These are phyloP conservation scores for Isatis tinctoria DNA, from an alignment of 345 rosid genomes.

Conservation along the genomic window DNA sequence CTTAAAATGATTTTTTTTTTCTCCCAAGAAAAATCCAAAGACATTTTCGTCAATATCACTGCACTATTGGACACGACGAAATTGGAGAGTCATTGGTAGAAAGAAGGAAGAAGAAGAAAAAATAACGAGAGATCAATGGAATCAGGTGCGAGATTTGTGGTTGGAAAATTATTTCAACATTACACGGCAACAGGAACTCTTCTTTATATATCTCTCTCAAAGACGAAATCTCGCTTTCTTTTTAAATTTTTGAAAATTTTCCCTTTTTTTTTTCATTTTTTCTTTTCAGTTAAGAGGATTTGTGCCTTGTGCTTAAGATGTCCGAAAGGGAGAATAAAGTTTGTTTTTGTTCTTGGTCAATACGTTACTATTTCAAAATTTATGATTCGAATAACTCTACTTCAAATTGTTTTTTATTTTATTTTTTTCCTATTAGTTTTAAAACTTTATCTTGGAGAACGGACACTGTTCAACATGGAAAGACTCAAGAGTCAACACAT, in stretches of 20 bases:
- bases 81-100: neutral
- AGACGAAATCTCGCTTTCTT: neutral
- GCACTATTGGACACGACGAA: constrained; percentile 11
- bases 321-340: constrained; percentile 17
- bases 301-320: constrained; percentile 17
- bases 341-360: neutral
- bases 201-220: neutral
- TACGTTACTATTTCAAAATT: constrained; percentile 2
- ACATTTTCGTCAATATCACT: neutral
- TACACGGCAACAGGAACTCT: constrained; percentile 10
- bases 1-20: neutral
- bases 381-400: constrained; percentile 6
- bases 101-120: neutral
- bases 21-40: neutral
- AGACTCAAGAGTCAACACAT: constrained; percentile 23
- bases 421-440: too few relatives aligned
- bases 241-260: neutral
- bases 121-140: neutral
- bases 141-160: constrained; percentile 34
- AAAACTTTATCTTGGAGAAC: constrained; percentile 11
- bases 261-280: too few relatives aligned
- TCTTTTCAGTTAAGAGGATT: neutral
- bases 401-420: neutral
- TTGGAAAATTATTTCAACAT: neutral
- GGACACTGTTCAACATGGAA: constrained; percentile 16